Evolutionary conservation across 805 yeast species (phyloP), one percentile per base, ranked within the genome.

Genomic region (Candida hungchunana): DNA sequence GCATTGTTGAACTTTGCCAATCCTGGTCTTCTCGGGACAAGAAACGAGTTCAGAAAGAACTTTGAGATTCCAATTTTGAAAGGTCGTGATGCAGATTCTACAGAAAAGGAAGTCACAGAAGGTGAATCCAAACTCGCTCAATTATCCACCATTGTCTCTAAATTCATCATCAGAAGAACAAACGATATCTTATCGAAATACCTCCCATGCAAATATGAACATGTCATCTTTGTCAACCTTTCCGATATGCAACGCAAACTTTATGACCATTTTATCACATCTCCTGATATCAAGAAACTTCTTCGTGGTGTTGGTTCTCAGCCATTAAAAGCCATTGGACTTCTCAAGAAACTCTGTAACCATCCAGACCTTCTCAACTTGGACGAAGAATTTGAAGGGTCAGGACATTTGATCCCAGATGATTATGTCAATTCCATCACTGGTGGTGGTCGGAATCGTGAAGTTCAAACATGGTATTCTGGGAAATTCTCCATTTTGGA

Each of bases 111-210:
- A 45, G 71, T 82, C 20, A 63, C 63, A 25, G 63, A 64, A 26
- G 95, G 97, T 16, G 85, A 82, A 40, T 57, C 53, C 19, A 88
- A 83, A 54, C 65, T 93, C 33, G 63, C 65, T 15, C 87, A 83
- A 47, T 63, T 93, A 31, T 78, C 90, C 0, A 74, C 67, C 20
- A 56, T 88, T 30, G 98, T 93, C 3, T 83, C 89, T 22, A 82
- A 78, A 48, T 90, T 90, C 58, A 93, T 93, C 56, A 93, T 93
- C 41, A 73, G 98, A 56, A 77, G 98, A 55, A 88, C 97, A 1
- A 93, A 93, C 63, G 98, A 93, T 59, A 85, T 93, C 50, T 66
- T 93, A 37, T 82, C 96, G 20, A 90, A 93, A 60, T 93, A 93
- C 55, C 68, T 93, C 41, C 98, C 98, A 0, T 86, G 94, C 44